phyloP scores from a whole-genome alignment of 768 basidiomycete species.

The Serpula lacrymans region DNA sequence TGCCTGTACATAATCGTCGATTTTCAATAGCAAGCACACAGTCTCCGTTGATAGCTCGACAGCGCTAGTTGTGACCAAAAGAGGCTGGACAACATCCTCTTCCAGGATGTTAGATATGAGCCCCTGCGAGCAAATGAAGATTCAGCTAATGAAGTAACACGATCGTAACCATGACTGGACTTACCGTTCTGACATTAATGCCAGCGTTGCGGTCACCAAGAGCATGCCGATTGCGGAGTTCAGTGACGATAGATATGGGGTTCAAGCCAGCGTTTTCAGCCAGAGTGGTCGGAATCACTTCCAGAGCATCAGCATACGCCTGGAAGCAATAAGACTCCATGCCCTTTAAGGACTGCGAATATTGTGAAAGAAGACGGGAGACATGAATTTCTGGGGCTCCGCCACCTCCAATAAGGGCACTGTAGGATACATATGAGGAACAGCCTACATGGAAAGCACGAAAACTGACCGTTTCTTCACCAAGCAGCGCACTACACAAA shows the following conservation, averaged over 20 bases:
- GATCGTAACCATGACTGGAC: slow-evolving; percentile 15
- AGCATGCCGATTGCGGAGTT: slow-evolving; percentile 94
- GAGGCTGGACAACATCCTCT: slow-evolving; percentile 95
- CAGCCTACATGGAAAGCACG: neutral
- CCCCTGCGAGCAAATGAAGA: slow-evolving; percentile 49
- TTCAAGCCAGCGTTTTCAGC: slow-evolving; percentile 99
- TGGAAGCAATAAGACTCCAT: slow-evolving; percentile 99
- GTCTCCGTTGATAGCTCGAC: slow-evolving; percentile 96
- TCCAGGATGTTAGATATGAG: slow-evolving; percentile 96
- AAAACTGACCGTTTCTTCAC: slow-evolving; percentile 88
- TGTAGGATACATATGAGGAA: slow-evolving; percentile 20
- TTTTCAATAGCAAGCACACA: slow-evolving; percentile 92
- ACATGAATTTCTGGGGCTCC: slow-evolving; percentile 98
- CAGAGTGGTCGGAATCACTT: slow-evolving; percentile 95
- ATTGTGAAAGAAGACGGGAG: slow-evolving; percentile 84
- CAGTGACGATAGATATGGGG: slow-evolving; percentile 97
- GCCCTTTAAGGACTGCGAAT: slow-evolving; percentile 90
- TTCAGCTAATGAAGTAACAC: neutral
- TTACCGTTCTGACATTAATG: slow-evolving; percentile 95
- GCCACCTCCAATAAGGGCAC: slow-evolving; percentile 92
- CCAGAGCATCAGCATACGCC: slow-evolving; percentile 95
- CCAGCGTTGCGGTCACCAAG: slow-evolving; percentile 92
- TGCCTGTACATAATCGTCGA: slow-evolving; percentile 89
- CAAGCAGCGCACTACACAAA: slow-evolving; percentile 97
- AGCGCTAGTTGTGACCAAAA: slow-evolving; percentile 93